Evolutionary conservation across 2,329 filamentous ascomycete genomes (phyloP), one percentile per base, ranked within the genome.

Genomic region (Neonectria neomacrospora): DNA sequence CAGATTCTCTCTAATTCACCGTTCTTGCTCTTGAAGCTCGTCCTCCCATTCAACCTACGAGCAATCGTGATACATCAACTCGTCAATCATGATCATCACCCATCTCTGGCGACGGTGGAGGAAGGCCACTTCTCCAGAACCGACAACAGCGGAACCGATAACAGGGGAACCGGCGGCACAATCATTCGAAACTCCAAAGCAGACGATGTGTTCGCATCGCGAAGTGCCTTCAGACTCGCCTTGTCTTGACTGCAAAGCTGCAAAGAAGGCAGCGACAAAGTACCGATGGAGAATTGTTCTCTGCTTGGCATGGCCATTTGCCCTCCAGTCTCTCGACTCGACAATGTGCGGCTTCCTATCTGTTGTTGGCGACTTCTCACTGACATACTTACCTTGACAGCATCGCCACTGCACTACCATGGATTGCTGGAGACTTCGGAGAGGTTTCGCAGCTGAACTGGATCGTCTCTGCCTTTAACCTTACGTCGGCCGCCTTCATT

Each of bases 381-480:
- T 67, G 18, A 69, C 62, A 22, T 47, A 5, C 28, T 34, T 20
- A 16, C 22, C 22, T 8, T 20, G 37, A 51, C 3, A 78, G 77
- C 12, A 75, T 79, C 34, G 77, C 78, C 5, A 78, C 76, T 30
- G 78, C 78, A 3, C 64, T 79, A 22, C 77, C 77, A 0, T 87
- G 83, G 66, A 91, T 92, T 51, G 89, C 89, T 3, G 80, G 83
- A 1, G 86, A 91, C 71, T 91, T 91, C 74, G 83, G 82, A 63
- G 74, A 87, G 71, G 73, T 87, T 5, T 81, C 84, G 18, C 84
- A 89, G 68, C 80, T 90, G 2, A 91, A 90, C 71, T 91, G 88
- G 88, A 90, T 92, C 71, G 85, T 91, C 18, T 89, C 89, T 0
- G 82, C 88, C 7, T 92, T 91, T 76, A 91, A 88, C 55, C 79